A percentile compares a stretch with the other conserved stretches of the same genome.
phyloP scores from a whole-genome alignment of 306 rosid genomes.

The Acacia melanoxylon region DNA sequence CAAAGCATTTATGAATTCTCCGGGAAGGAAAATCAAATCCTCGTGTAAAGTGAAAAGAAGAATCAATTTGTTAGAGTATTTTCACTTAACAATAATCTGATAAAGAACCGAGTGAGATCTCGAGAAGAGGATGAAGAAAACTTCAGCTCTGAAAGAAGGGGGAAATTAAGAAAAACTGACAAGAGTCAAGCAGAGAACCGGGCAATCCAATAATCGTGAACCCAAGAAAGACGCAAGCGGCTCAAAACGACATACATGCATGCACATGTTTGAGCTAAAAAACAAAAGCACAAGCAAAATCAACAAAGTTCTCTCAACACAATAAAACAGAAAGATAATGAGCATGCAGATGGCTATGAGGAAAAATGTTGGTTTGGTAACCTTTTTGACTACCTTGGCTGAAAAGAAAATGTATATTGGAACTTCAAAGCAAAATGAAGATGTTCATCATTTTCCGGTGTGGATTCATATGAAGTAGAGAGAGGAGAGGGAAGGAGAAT shows the following conservation, averaged over 20 bases:
- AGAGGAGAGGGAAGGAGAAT: background rate
- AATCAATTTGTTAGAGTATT: background rate
- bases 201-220: conserved; percentile 28
- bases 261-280: conserved; percentile 37
- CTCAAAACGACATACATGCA: conserved; percentile 48
- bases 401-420: conserved; percentile 28
- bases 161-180: conserved; percentile 22
- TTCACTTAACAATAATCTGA: conserved; percentile 31
- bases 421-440: background rate
- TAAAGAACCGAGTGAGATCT: conserved; percentile 37
- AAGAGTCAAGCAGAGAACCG: conserved; percentile 15
- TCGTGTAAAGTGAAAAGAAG: background rate
- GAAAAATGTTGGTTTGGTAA: background rate
- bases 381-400: conserved; percentile 37
- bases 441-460: background rate
- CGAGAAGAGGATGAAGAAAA: conserved; percentile 22
- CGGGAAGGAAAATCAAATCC: conserved; percentile 8
- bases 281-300: background rate
- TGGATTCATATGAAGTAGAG: conserved; percentile 31
- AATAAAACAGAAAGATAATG: conserved; percentile 8
- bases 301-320: conserved; percentile 3
- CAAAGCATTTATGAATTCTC: conserved; percentile 3
- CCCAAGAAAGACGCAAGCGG: conserved; percentile 16
- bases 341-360: conserved; percentile 28
- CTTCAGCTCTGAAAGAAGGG: background rate